Percentiles rank a stretch among this genome's conserved stretches.
Conservation (phyloP, 177 flowering plant species). For the Telopea speciosissima region DNA sequence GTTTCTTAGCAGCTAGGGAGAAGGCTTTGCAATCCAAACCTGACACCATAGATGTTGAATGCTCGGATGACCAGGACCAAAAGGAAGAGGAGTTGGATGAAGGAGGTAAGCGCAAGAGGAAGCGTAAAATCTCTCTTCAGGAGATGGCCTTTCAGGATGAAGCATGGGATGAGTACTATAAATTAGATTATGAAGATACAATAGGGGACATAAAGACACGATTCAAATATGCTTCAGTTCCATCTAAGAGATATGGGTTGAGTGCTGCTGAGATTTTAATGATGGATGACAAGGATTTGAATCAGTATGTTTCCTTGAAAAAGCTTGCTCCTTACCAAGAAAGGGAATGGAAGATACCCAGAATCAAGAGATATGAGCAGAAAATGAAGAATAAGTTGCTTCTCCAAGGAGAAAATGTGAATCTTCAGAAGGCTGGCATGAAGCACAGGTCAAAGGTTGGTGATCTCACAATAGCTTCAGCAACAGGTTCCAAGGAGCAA, state of each 20-base stretch:
- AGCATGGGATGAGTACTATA: constrained; percentile 67
- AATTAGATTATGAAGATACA: constrained; percentile 83
- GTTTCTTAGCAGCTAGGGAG: constrained; percentile 50
- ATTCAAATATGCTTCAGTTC: constrained; percentile 63
- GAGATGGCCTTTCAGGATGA: constrained; percentile 43
- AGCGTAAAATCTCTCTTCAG: constrained; percentile 35
- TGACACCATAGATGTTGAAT: constrained; percentile 16
- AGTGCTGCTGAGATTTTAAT: constrained; percentile 49
- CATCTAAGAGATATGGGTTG: constrained; percentile 57
- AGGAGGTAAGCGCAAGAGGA: constrained; percentile 51
- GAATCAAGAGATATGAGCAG: constrained; percentile 32
- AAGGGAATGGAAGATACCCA: constrained; percentile 68
- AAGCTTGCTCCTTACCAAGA: constrained; percentile 74
- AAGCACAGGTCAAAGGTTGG: constrained; percentile 25
- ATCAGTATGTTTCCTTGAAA: constrained; percentile 82
- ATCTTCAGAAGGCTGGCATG: constrained; percentile 19
- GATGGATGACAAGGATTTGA: constrained; percentile 75
- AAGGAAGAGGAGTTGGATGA: constrained; percentile 20
- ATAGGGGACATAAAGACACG: constrained; percentile 88
- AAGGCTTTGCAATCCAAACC: constrained; percentile 29
- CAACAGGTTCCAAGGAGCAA: constrained; percentile 16
- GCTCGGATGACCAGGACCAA: constrained; percentile 12
- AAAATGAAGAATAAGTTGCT: constrained; percentile 36
- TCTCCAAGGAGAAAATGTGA: constrained; percentile 17
- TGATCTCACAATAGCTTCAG: constrained; percentile 12